These are phyloP conservation scores for Lentinula sp. DNA, from an alignment of 768 basidiomycete species.

Conservation along the genomic window DNA sequence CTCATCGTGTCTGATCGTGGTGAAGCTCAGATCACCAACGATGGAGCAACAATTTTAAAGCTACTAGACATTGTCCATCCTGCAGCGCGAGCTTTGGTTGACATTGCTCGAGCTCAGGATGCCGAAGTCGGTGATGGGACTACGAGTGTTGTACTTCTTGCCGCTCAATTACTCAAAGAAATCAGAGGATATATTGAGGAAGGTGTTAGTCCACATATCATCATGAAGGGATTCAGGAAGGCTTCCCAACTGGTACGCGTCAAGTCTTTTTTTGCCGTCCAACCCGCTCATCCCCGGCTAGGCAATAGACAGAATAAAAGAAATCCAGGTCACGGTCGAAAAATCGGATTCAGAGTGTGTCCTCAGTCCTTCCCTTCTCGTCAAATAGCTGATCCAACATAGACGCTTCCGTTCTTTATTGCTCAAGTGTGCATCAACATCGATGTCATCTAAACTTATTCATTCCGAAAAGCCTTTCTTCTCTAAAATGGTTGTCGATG, in stretches of 20 bases:
- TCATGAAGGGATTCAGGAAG: constrained; percentile 92
- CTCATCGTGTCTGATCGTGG: constrained; percentile 91
- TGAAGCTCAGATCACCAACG: constrained; percentile 98
- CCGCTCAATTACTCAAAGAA: constrained; percentile 93
- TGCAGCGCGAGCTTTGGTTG: constrained; percentile 94
- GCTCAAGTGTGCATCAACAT: constrained; percentile 94
- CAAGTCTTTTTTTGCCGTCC: constrained; percentile 4
- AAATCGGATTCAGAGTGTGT: constrained; percentile 85
- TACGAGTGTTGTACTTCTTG: constrained; percentile 91
- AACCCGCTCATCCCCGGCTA: constrained; percentile 22
- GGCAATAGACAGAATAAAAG: constrained; percentile 84
- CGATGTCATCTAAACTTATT: constrained; percentile 99
- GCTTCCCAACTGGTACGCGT: constrained; percentile 75
- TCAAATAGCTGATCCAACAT: constrained; percentile 12
- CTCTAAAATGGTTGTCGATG: constrained; percentile 97
- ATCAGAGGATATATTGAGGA: constrained; percentile 90
- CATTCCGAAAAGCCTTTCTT: constrained; percentile 99
- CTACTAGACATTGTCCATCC: constrained; percentile 97
- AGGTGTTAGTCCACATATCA: constrained; percentile 94
- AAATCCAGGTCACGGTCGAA: constrained; percentile 86
- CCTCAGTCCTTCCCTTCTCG: not conserved
- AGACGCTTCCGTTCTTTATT: constrained; percentile 93
- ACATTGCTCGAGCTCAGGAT: constrained; percentile 97
- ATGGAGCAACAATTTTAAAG: constrained; percentile 98
- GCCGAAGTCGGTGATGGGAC: constrained; percentile 99